Evolutionary conservation across 2,329 filamentous ascomycete genomes (phyloP).

Genomic region (Huntiella bhutanensis): DNA sequence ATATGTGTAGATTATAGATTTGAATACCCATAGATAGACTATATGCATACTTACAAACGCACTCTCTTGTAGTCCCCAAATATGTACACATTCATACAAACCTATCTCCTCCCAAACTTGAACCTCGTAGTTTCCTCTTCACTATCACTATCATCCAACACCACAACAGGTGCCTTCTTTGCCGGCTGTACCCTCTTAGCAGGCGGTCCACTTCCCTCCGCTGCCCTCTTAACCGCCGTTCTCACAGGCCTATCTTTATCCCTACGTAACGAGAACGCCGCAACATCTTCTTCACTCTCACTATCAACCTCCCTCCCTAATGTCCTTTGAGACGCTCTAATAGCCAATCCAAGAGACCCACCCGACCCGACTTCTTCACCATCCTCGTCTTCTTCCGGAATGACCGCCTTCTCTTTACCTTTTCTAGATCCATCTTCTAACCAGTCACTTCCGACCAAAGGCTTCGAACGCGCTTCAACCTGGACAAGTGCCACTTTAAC

Average conservation of each 20-base stretch:
- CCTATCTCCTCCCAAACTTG: conserved; percentile 29
- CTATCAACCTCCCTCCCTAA: neutral
- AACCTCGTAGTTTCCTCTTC: conserved; percentile 36
- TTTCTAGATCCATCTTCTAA: conserved; percentile 28
- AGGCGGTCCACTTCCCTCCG: neutral
- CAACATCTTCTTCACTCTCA: neutral
- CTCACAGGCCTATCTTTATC: neutral
- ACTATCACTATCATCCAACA: conserved; percentile 26
- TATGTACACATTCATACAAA: neutral
- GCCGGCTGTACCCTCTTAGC: conserved; percentile 16
- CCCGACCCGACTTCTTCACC: conserved; percentile 11
- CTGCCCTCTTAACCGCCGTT: neutral
- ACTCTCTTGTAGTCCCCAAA: neutral
- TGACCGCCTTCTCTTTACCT: neutral
- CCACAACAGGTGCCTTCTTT: conserved; percentile 17
- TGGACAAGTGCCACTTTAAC: conserved; percentile 33
- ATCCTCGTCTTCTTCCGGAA: conserved; percentile 13
- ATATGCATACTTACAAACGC: neutral
- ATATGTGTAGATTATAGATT: neutral
- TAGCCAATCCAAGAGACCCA: neutral
- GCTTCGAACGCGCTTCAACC: conserved; percentile 50
- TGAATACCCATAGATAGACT: conserved; percentile 1
- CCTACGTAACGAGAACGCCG: too few species aligned
- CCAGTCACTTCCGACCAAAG: conserved; percentile 63
- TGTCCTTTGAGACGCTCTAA: neutral